Evolutionary conservation across 352 stramenopile genomes (phyloP).

Genomic region (Phytophthora citrophthora): DNA sequence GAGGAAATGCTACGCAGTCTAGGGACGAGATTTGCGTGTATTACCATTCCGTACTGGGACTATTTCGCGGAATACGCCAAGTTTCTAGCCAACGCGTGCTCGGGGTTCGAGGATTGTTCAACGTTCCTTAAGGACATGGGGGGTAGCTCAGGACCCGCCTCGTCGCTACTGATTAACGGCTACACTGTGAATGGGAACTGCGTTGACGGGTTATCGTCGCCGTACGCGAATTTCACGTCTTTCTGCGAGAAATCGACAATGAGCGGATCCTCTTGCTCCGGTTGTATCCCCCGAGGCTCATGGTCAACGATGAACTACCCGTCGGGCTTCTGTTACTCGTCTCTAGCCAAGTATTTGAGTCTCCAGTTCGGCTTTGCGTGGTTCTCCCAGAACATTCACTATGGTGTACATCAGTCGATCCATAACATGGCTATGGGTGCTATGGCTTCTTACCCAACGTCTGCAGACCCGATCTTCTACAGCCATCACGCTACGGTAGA

Average conservation of each 20-base stretch:
- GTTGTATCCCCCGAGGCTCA: slow-evolving; percentile 60
- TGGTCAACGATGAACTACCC: slow-evolving; percentile 54
- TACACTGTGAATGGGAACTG: slow-evolving; percentile 33
- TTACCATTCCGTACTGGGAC: slow-evolving; percentile 71
- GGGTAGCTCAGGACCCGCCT: slow-evolving; percentile 40
- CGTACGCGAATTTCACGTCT: slow-evolving; percentile 37
- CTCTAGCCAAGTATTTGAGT: slow-evolving; percentile 52
- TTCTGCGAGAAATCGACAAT: slow-evolving; percentile 65
- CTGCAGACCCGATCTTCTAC: slow-evolving; percentile 80
- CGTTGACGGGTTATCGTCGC: slow-evolving; percentile 31
- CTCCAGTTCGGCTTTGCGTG: slow-evolving; percentile 48
- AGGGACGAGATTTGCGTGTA: slow-evolving; percentile 32
- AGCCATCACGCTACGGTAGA: slow-evolving; percentile 69
- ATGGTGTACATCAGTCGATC: slow-evolving; percentile 68
- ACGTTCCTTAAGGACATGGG: slow-evolving; percentile 70
- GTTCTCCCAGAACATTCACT: slow-evolving; percentile 70
- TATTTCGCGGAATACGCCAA: slow-evolving; percentile 68
- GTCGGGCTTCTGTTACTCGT: slow-evolving; percentile 63
- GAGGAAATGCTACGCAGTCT: slow-evolving; percentile 67
- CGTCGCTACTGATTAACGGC: slow-evolving; percentile 28
- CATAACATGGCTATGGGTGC: slow-evolving; percentile 58
- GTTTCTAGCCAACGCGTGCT: slow-evolving; percentile 38
- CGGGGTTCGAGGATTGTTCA: slow-evolving; percentile 60
- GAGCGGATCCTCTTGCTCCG: slow-evolving; percentile 38
- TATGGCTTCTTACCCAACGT: slow-evolving; percentile 53